Conservation (phyloP, 176 grass and related monocot species). For the Canna indica region DNA sequence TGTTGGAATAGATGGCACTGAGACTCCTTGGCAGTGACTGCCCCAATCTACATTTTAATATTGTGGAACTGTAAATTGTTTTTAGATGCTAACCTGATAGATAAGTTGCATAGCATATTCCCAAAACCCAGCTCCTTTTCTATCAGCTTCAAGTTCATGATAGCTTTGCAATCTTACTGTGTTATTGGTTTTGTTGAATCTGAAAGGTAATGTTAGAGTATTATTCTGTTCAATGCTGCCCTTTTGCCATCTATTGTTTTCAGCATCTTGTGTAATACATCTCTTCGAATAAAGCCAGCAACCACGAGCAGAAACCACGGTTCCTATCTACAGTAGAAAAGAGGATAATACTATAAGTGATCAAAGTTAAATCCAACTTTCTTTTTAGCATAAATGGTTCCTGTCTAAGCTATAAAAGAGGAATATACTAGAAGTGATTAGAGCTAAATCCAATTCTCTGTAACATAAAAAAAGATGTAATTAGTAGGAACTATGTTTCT, state of each 20-base stretch:
- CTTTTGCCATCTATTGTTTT: slow-evolving; percentile 29
- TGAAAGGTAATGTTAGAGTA: slow-evolving; percentile 23
- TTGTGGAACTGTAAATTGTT: background rate
- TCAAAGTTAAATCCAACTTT: no score
- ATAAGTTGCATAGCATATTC: slow-evolving; percentile 52
- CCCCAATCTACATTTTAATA: no score
- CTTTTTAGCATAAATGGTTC: slow-evolving; percentile 6
- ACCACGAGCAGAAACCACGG: slow-evolving; percentile 52
- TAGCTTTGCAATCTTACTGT: slow-evolving; percentile 21
- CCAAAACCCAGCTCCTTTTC: slow-evolving; percentile 52
- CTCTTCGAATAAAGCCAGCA: slow-evolving; percentile 55
- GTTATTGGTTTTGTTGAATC: slow-evolving; percentile 20
- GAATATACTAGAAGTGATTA: no score
- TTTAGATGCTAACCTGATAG: slow-evolving; percentile 43
- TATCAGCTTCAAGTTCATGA: slow-evolving; percentile 40
- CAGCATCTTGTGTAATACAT: slow-evolving; percentile 25
- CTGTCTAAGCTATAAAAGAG: slow-evolving; percentile 26
- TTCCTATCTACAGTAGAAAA: slow-evolving; percentile 31
- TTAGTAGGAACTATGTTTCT: no score
- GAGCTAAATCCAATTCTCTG: no score
- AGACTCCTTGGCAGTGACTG: background rate
- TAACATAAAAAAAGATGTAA: no score
- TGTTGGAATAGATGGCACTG: no score
- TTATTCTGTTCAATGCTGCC: slow-evolving; percentile 34
- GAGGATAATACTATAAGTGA: no score